These are phyloP conservation scores for Didymellaceae sp. DNA, from an alignment of 2,329 filamentous ascomycete genomes.

Conservation along the genomic window DNA sequence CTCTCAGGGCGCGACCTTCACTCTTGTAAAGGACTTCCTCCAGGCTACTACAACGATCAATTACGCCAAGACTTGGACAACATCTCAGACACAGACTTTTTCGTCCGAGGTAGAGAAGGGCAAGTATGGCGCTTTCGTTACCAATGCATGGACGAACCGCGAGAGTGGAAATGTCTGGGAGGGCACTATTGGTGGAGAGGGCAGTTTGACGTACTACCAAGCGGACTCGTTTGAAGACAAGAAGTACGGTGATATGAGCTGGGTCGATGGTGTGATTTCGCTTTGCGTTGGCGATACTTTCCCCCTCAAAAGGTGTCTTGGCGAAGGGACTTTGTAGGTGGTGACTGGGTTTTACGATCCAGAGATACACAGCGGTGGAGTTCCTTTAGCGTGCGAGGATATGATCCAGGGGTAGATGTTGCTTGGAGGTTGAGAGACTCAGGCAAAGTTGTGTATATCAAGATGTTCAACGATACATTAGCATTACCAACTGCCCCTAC, in stretches of 20 bases:
- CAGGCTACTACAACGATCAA: slow-evolving; percentile 29
- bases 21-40: slow-evolving; percentile 38
- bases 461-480: no score
- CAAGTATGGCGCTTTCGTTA: slow-evolving; percentile 51
- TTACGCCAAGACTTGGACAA: slow-evolving; percentile 44
- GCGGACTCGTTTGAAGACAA: slow-evolving; percentile 47
- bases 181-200: slow-evolving; percentile 44
- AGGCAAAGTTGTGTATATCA: no score
- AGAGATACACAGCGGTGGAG: no score
- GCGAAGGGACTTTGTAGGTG: slow-evolving; percentile 42
- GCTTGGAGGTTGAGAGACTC: no score
- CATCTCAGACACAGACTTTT: slow-evolving; percentile 40
- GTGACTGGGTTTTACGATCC: no score
- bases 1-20: slow-evolving; percentile 19
- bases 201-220: slow-evolving; percentile 34
- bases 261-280: slow-evolving; percentile 51
- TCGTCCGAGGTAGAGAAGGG: slow-evolving; percentile 44
- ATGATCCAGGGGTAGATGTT: no score
- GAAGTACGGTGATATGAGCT: slow-evolving; percentile 42
- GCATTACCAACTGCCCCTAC: no score
- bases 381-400: no score
- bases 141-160: slow-evolving; percentile 46
- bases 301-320: slow-evolving; percentile 50
- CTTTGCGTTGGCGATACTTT: slow-evolving; percentile 48
- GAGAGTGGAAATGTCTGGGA: slow-evolving; percentile 45